These are phyloP conservation scores for Maudiozyma turicensis DNA, from an alignment of 805 yeast species.

Conservation along the genomic window DNA sequence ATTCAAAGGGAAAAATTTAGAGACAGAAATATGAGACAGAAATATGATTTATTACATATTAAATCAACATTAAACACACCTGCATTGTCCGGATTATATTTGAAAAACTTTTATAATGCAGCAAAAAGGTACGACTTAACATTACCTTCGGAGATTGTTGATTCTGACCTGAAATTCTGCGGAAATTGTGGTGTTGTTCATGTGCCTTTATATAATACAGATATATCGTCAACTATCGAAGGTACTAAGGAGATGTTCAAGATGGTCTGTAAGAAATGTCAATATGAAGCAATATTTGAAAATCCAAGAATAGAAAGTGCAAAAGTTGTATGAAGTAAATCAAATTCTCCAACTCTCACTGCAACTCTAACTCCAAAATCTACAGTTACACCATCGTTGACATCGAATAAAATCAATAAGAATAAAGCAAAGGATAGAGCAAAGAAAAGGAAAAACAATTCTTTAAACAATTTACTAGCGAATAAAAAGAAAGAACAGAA, in stretches of 20 bases:
- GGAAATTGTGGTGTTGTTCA: conserved; percentile 24
- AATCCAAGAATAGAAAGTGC: no score
- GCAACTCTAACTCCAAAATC: neutral
- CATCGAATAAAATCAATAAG: conserved; percentile 4
- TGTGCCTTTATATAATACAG: conserved; percentile 24
- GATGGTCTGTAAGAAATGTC: conserved; percentile 26
- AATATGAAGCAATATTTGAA: conserved; percentile 10
- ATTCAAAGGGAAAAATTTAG: conserved; percentile 20
- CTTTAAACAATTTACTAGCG: conserved; percentile 33
- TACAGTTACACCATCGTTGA: neutral
- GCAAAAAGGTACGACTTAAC: conserved; percentile 20
- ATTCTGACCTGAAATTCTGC: conserved; percentile 22
- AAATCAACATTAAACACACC: conserved; percentile 15
- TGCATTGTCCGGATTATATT: conserved; percentile 23
- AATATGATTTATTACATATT: conserved; percentile 23
- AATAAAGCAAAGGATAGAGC: conserved; percentile 31
- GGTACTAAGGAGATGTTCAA: conserved; percentile 7
- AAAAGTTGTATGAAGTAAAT: neutral
- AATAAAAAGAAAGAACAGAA: conserved; percentile 33
- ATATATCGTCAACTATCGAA: conserved; percentile 2
- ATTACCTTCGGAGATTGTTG: conserved; percentile 16
- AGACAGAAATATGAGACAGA: conserved; percentile 18
- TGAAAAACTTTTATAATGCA: conserved; percentile 24
- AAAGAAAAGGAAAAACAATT: conserved; percentile 39
- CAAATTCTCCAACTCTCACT: neutral